Conservation (phyloP, 2,329 filamentous ascomycete genomes). For the Lasiodiplodia sp. region DNA sequence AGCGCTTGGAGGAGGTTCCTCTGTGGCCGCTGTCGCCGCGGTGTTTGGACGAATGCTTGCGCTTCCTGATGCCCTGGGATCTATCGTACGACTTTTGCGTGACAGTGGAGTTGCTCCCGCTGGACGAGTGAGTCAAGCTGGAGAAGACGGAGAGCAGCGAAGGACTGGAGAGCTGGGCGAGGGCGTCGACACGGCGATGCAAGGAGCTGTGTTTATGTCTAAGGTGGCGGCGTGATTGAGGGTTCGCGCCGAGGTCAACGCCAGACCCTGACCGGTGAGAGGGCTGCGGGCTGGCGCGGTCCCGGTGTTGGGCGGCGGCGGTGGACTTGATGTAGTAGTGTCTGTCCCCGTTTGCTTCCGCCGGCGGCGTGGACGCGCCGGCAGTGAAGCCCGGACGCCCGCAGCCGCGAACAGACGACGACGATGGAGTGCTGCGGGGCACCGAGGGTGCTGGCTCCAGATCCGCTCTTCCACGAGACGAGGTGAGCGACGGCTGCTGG, state of each 20-base stretch:
- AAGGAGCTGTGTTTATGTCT: slow-evolving; percentile 42
- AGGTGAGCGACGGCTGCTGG: slow-evolving; percentile 2
- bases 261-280: slow-evolving; percentile 20
- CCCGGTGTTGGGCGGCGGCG: slow-evolving; percentile 17
- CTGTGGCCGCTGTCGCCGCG: slow-evolving; percentile 34
- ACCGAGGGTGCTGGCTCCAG: neutral
- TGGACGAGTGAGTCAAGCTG: slow-evolving; percentile 50
- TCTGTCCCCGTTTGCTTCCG: slow-evolving; percentile 7
- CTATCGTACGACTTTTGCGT: slow-evolving; percentile 51
- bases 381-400: slow-evolving; percentile 2
- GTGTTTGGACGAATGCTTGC: slow-evolving; percentile 32
- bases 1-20: slow-evolving; percentile 21
- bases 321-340: slow-evolving; percentile 13
- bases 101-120: slow-evolving; percentile 55
- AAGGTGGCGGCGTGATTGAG: slow-evolving; percentile 1
- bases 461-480: slow-evolving; percentile 4
- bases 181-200: slow-evolving; percentile 42
- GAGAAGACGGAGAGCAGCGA: slow-evolving; percentile 54
- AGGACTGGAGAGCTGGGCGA: slow-evolving; percentile 45
- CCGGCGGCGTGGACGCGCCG: slow-evolving; percentile 7
- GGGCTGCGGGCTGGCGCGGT: slow-evolving; percentile 13
- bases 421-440: slow-evolving; percentile 12
- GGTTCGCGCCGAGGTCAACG: slow-evolving; percentile 6
- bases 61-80: slow-evolving; percentile 35
- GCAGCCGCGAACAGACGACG: slow-evolving; percentile 16